phyloP scores from a whole-genome alignment of 768 basidiomycete genomes.

The Panellus pusillus region DNA sequence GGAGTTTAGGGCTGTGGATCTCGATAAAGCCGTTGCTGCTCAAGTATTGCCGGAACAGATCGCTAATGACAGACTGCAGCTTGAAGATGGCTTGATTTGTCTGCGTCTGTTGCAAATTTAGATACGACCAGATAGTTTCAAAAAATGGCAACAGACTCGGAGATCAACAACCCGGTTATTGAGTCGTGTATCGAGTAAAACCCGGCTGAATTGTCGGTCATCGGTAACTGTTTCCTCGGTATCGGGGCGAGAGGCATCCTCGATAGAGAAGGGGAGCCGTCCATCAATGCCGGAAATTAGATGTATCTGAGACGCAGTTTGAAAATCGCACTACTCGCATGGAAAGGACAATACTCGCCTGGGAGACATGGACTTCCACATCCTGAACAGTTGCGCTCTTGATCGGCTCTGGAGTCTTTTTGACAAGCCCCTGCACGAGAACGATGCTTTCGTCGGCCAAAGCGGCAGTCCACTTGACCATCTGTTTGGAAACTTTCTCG shows the following conservation, averaged over 20 bases:
- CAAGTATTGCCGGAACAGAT: slow-evolving; percentile 84
- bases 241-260: slow-evolving; percentile 89
- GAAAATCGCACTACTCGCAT: slow-evolving; percentile 1
- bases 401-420: slow-evolving; percentile 78
- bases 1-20: slow-evolving; percentile 97
- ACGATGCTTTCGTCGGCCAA: slow-evolving; percentile 88
- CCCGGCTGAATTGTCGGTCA: slow-evolving; percentile 65
- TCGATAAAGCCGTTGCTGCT: slow-evolving; percentile 78
- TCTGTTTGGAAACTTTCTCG: slow-evolving; percentile 89
- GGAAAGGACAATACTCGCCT: slow-evolving; percentile 49
- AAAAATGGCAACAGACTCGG: slow-evolving; percentile 53
- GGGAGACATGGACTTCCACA: slow-evolving; percentile 81
- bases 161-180: slow-evolving; percentile 95
- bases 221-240: slow-evolving; percentile 58
- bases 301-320: slow-evolving; percentile 59
- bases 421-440: slow-evolving; percentile 81
- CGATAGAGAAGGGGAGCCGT: slow-evolving; percentile 86
- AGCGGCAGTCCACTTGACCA: slow-evolving; percentile 88
- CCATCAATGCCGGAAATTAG: slow-evolving; percentile 78
- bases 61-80: slow-evolving; percentile 84
- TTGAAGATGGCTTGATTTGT: slow-evolving; percentile 96
- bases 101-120: slow-evolving; percentile 59
- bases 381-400: slow-evolving; percentile 88
- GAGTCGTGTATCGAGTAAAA: slow-evolving; percentile 90
- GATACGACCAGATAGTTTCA: not conserved